phyloP scores from a whole-genome alignment of 2,329 filamentous ascomycete species.

The Alternaria rosae region DNA sequence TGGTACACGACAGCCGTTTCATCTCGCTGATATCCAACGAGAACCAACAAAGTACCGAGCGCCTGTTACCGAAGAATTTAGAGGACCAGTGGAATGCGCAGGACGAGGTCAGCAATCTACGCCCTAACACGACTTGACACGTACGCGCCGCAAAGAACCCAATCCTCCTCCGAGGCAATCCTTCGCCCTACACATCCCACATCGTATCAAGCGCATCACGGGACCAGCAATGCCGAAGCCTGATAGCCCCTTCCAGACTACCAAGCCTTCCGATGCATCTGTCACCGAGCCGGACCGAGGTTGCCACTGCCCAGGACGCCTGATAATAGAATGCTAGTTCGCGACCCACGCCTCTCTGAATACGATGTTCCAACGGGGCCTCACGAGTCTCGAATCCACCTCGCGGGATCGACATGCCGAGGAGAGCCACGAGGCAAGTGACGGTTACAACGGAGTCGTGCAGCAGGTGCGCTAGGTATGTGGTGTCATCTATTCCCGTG shows the following conservation, averaged over 20 bases:
- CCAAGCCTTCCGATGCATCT: not conserved
- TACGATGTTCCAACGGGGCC: constrained; percentile 19
- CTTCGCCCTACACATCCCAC: not conserved
- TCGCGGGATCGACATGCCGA: constrained; percentile 17
- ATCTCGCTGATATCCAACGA: constrained; percentile 1
- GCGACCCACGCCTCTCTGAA: constrained; percentile 7
- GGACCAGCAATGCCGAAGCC: constrained; percentile 8
- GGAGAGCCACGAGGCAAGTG: constrained; percentile 18
- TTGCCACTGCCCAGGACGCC: not conserved
- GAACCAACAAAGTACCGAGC: not conserved
- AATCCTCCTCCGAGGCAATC: not conserved
- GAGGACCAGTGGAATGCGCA: not conserved
- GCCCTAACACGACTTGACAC: not conserved
- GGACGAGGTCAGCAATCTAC: not conserved
- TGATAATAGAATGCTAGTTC: constrained; percentile 15
- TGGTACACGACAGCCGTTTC: constrained; percentile 12
- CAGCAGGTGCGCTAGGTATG: constrained; percentile 23
- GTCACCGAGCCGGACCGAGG: not conserved
- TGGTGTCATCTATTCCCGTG: constrained; percentile 16
- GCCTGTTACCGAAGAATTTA: not conserved
- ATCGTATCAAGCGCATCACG: not conserved
- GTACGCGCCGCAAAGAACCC: not conserved
- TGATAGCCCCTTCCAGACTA: constrained; percentile 21
- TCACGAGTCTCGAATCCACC: not conserved
- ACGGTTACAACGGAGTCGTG: constrained; percentile 31